Evolutionary conservation across 176 grass and related monocot species (phyloP).

Genomic region (Carex scoparia): DNA sequence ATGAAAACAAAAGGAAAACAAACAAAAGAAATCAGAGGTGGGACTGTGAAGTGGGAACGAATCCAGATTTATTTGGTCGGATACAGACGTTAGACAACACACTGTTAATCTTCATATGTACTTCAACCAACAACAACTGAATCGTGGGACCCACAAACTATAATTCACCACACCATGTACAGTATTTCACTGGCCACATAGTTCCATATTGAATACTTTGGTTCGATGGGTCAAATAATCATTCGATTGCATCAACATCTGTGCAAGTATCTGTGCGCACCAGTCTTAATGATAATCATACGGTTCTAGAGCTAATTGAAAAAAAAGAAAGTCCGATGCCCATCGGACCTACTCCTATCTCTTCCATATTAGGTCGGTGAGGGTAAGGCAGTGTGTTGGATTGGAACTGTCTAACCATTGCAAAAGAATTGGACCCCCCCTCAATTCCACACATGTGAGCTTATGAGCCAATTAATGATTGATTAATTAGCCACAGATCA

Average conservation of each 20-base stretch:
- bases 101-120: not conserved
- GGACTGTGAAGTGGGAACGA: not conserved
- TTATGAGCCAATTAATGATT: not conserved
- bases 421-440: not conserved
- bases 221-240: no score
- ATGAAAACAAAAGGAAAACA: not conserved
- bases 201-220: not conserved
- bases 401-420: constrained; percentile 3
- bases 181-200: not conserved
- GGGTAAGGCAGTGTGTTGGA: not conserved
- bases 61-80: not conserved
- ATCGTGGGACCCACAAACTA: not conserved
- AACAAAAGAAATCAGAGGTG: not conserved
- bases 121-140: not conserved
- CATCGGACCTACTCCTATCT: no score
- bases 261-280: no score
- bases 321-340: no score
- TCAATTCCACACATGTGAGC: not conserved
- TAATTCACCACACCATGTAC: not conserved
- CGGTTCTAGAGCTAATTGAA: no score
- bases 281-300: no score
- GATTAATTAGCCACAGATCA: not conserved
- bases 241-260: no score
- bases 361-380: not conserved
- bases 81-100: not conserved